These are phyloP conservation scores for Penicillium tannophilum DNA, from an alignment of 495 filamentous ascomycete species.

Conservation along the genomic window DNA sequence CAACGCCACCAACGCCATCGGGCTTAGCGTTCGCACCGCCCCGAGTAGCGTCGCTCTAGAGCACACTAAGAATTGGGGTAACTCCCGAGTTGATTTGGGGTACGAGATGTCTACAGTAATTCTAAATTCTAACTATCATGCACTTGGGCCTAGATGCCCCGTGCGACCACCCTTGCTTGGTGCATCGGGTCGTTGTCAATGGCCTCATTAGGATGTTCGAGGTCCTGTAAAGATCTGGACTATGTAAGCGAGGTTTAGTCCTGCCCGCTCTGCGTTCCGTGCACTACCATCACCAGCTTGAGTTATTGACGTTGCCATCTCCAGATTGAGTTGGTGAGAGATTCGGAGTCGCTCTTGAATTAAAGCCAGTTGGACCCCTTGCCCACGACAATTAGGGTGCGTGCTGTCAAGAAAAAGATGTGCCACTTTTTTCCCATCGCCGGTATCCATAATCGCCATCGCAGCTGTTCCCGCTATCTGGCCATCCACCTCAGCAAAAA, in stretches of 20 bases:
- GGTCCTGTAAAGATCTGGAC: constrained; percentile 6
- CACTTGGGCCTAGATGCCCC: neutral
- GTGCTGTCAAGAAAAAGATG: constrained; percentile 22
- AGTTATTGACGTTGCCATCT: neutral
- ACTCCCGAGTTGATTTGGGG: neutral
- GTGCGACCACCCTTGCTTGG: neutral
- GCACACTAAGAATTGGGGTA: constrained; percentile 2
- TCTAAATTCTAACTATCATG: neutral
- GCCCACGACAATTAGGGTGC: constrained; percentile 8
- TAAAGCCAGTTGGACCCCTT: constrained; percentile 16
- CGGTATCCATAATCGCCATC: constrained; percentile 15
- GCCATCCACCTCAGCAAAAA: constrained; percentile 10
- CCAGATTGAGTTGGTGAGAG: constrained; percentile 7
- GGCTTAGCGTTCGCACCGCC: neutral
- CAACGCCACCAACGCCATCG: constrained; percentile 19
- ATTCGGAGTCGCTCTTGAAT: constrained; percentile 15
- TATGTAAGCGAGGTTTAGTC: constrained; percentile 13
- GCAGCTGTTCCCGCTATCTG: constrained; percentile 17
- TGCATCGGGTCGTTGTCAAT: neutral
- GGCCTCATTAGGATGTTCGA: neutral
- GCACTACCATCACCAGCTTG: constrained; percentile 15
- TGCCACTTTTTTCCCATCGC: neutral
- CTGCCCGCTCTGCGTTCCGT: constrained; percentile 18
- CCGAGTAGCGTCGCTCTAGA: neutral
- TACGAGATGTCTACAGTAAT: neutral